These are phyloP conservation scores for Litsea cubeba DNA, from an alignment of 164 flowering plant species.

Conservation along the genomic window DNA sequence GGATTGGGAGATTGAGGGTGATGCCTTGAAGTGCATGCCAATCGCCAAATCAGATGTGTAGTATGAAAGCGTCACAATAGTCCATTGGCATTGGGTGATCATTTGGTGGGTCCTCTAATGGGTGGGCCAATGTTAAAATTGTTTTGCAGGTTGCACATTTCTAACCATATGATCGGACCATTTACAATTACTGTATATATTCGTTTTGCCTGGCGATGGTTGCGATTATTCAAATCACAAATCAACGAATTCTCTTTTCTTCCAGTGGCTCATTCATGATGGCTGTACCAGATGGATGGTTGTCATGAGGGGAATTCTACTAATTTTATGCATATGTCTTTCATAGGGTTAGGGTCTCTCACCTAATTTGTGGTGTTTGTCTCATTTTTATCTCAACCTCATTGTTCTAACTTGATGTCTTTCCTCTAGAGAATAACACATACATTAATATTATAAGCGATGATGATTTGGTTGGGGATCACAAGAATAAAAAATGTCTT, in stretches of 20 bases:
- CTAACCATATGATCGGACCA: neutral
- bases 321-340: no score
- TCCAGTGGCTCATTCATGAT: neutral
- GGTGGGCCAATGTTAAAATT: neutral
- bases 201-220: neutral
- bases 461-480: no score
- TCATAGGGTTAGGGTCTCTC: no score
- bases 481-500: no score
- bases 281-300: neutral
- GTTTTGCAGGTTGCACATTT: neutral
- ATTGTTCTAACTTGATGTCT: no score
- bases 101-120: neutral
- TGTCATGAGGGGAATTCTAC: neutral
- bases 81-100: neutral
- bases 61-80: neutral
- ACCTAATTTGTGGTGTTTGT: no score
- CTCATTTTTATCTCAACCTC: no score
- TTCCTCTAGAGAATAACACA: no score
- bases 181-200: neutral
- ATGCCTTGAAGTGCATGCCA: neutral
- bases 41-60: neutral
- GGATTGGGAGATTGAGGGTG: neutral
- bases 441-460: no score
- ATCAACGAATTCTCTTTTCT: neutral
- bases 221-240: neutral